Evolutionary conservation across 177 flowering plant species (phyloP), one percentile per base, ranked within the genome.

Genomic region (Vitis hybrid): DNA sequence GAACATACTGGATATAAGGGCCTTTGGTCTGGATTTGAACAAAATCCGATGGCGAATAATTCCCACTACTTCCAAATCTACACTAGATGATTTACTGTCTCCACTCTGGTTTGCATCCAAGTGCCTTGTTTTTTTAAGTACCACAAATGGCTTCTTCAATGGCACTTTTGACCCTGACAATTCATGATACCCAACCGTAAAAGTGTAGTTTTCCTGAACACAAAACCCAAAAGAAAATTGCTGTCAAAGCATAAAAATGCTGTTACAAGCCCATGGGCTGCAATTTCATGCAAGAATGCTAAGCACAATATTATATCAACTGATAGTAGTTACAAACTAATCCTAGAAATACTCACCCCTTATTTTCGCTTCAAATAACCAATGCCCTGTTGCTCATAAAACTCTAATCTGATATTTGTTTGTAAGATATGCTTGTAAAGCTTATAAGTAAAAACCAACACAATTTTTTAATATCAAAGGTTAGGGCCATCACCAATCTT

Each of bases 161-260:
- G 84, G 62, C 59, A 87, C 81, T 75, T 87, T 92, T 15, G 90
- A 77, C 21, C 98, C 97, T 1, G 81, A 85, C 74, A 92, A 69
- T 81, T 93, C 97, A 73, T 93, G 98, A 76, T 93, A 93, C 66
- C 98, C 96, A 54, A 92, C 74, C 0, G 96, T 89, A 60, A 93
- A 86, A 30, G 97, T 90, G 72, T 92, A 93, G 18, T 14, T 79
- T 56, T 86, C 97, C 98, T 91, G 78, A 65, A 74, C 30, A 60
- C 1, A 13, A 58, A n/a, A 13, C 9, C 11, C 52, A 21, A 66
- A 19, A 65, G 65, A 66, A 49, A 61, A n/a, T 27, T 1, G 62
- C 14, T 27, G 6, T 59, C 12, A 11, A 24, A 8, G 7, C 11
- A 14, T 54, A 54, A 13, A 16, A 54, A 54, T 54, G 16, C 56